A percentile compares a stretch with the other conserved stretches of the same genome.
These are phyloP conservation scores for Corinectria fuckeliana DNA, from an alignment of 2,329 filamentous ascomycete species.

Conservation along the genomic window DNA sequence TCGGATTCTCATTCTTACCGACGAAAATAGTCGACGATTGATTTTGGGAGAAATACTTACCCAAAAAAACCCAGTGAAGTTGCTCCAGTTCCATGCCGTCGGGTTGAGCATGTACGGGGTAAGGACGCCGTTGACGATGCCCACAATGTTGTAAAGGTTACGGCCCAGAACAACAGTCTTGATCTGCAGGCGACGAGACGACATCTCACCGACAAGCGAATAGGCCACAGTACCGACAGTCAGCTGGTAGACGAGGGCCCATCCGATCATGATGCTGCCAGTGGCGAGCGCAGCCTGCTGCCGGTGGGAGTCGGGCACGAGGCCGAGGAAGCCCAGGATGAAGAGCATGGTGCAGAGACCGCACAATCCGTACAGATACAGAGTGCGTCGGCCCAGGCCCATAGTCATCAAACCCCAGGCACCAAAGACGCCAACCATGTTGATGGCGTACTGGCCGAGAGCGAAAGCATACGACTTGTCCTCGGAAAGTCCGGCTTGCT, in stretches of 20 bases:
- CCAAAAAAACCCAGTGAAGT: slow-evolving; percentile 90
- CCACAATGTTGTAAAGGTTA: slow-evolving; percentile 81
- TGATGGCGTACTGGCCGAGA: slow-evolving; percentile 71
- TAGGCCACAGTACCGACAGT: slow-evolving; percentile 91
- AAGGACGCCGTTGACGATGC: slow-evolving; percentile 80
- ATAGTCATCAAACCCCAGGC: slow-evolving; percentile 81
- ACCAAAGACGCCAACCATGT: slow-evolving; percentile 82
- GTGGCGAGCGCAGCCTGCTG: slow-evolving; percentile 74
- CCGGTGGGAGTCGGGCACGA: slow-evolving; percentile 68
- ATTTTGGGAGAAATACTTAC: slow-evolving; percentile 43
- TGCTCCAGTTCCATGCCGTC: slow-evolving; percentile 84
- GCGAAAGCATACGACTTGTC: slow-evolving; percentile 63
- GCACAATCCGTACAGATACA: slow-evolving; percentile 79
- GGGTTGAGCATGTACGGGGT: slow-evolving; percentile 96
- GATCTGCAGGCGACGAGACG: slow-evolving; percentile 82
- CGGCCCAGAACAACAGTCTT: slow-evolving; percentile 90
- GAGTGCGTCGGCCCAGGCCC: slow-evolving; percentile 75
- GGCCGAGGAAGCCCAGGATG: slow-evolving; percentile 82
- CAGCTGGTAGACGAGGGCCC: slow-evolving; percentile 84
- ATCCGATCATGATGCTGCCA: slow-evolving; percentile 83
- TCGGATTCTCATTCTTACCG: not conserved
- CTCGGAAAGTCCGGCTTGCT: slow-evolving; percentile 62
- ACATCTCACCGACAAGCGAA: slow-evolving; percentile 84
- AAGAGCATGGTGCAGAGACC: slow-evolving; percentile 79
- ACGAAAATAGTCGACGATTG: not conserved